Conservation (phyloP, 78 protist genomes). For the Speleostelium caveatum region DNA sequence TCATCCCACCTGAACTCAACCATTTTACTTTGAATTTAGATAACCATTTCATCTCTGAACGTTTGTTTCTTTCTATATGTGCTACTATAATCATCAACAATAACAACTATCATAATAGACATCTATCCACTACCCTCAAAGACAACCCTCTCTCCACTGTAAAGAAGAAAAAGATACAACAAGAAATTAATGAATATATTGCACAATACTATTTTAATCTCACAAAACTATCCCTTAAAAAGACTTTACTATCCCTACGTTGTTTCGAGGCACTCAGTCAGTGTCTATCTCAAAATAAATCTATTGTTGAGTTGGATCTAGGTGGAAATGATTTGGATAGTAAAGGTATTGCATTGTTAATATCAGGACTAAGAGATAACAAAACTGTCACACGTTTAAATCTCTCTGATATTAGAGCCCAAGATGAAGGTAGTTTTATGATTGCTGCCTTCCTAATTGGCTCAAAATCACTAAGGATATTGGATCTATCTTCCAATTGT, state of each 20-base stretch:
- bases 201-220: constrained; percentile 43
- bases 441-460: constrained; percentile 34
- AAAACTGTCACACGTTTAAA: constrained; percentile 55
- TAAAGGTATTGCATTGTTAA: constrained; percentile 22
- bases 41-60: constrained; percentile 38
- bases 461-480: background rate
- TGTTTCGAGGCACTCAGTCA: constrained; percentile 47
- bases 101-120: constrained; percentile 56
- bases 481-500: constrained; percentile 48
- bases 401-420: constrained; percentile 53
- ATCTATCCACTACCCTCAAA: constrained; percentile 32
- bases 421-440: constrained; percentile 71
- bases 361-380: constrained; percentile 32
- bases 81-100: constrained; percentile 50
- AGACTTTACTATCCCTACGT: constrained; percentile 16
- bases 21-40: constrained; percentile 65
- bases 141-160: constrained; percentile 56
- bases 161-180: constrained; percentile 45
- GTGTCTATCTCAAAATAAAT: constrained; percentile 5
- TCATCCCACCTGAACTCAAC: constrained; percentile 62
- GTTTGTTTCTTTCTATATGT: constrained; percentile 37
- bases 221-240: constrained; percentile 50
- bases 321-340: constrained; percentile 45
- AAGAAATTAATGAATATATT: constrained; percentile 16
- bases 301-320: constrained; percentile 48